Evolutionary conservation across 2,329 filamentous ascomycete species (phyloP), one percentile per base, ranked within the genome.

Genomic region (Elsinoe perseae): DNA sequence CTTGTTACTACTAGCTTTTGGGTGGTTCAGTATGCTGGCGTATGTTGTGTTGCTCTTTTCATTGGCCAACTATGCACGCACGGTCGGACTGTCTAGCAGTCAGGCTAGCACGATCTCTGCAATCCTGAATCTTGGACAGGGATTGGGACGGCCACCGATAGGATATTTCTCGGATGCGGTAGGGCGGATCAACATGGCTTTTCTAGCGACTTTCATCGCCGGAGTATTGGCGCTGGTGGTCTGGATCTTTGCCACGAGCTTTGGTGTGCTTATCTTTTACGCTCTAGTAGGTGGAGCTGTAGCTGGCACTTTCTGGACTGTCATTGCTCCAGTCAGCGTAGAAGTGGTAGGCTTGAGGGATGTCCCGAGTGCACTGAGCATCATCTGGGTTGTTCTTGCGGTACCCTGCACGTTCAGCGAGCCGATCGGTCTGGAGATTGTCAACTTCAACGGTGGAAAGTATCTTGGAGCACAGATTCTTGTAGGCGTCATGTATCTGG

Each of bases 41-140:
- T 92, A 92, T 63, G 77, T 87, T 23, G 84, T 89, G 3, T 76
- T 90, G n/a, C 77, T 90, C 43, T 92, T 90, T 69, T 86, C 82
- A 9, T 72, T 91, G 44, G 83, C 87, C 12, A 87, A 85, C 66
- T 92, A 89, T 65, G 84, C 84, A 34, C 77, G 80, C 56, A 78
- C 77, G 3, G 80, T 90, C 42, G 87, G 87, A 1, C 77, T 90
- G 27, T 76, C 77, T 1, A 75, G 85, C 1, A 76, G 79, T 4
- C 82, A 91, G 64, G 87, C 85, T 5, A 83, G 83, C 0, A 75
- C 89, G 14, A 77, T 89, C 44, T 84, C 82, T n/a, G 87, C 87
- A 3, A 70, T 90, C 34, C 78, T 91, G 63, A 91, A 89, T 66
- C 65, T 85, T 65, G 74, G 79, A 57, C 80, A 84, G 61, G 85